These are phyloP conservation scores for Misopates orontium DNA, from an alignment of 257 asterid genomes.

Conservation along the genomic window DNA sequence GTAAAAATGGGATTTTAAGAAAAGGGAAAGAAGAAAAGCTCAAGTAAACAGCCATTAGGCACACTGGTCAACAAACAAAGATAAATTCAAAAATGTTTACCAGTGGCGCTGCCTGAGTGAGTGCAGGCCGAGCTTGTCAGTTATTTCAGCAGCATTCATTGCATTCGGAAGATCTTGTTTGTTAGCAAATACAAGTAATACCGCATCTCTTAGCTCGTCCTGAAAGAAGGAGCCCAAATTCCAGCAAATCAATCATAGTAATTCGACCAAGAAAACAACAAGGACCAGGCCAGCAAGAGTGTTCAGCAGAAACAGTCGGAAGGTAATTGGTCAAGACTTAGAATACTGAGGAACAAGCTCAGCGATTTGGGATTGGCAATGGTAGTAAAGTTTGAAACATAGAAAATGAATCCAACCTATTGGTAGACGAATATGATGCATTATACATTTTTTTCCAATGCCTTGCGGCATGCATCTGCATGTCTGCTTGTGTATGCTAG, in stretches of 20 bases:
- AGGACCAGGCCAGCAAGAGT: slow-evolving; percentile 3
- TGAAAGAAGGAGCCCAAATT: slow-evolving; percentile 30
- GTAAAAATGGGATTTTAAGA: neutral
- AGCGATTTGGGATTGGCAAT: too few relatives aligned
- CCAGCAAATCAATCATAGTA: slow-evolving; percentile 4
- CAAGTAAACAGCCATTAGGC: neutral
- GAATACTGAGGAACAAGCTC: neutral
- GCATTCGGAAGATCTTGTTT: slow-evolving; percentile 99
- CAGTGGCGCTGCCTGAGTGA: slow-evolving; percentile 98
- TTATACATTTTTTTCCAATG: too few relatives aligned
- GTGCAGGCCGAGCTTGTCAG: slow-evolving; percentile 95
- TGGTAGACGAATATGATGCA: too few relatives aligned
- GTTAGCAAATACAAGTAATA: slow-evolving; percentile 90
- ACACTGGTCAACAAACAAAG: slow-evolving; percentile 11
- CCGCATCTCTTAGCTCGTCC: slow-evolving; percentile 95
- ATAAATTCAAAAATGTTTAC: slow-evolving; percentile 37
- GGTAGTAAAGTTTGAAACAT: too few relatives aligned
- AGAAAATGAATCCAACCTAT: too few relatives aligned
- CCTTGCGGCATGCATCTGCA: too few relatives aligned
- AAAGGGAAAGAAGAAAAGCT: neutral
- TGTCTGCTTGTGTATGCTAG: too few relatives aligned
- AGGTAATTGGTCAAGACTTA: neutral
- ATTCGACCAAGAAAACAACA: slow-evolving; percentile 8
- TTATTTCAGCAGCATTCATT: slow-evolving; percentile 96
- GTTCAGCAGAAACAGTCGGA: slow-evolving; percentile 1